Percentiles rank a stretch among this genome's conserved stretches.
Evolutionary conservation across 768 basidiomycete genomes (phyloP).

Genomic region (Naganishia vishniacii): DNA sequence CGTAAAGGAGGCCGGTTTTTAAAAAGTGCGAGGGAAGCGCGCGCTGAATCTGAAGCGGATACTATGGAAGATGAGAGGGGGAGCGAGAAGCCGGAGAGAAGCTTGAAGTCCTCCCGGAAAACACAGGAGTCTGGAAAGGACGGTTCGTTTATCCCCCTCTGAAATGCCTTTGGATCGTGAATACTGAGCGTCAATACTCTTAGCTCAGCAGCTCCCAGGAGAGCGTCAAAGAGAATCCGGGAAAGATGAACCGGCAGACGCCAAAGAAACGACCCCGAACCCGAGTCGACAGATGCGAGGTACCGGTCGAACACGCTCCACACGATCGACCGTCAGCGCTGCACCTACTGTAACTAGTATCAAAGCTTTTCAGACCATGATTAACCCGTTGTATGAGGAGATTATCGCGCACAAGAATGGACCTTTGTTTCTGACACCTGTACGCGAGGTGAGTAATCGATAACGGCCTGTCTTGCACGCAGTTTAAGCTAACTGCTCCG

Average conservation of each 20-base stretch:
- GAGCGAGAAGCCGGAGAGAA: conserved; percentile 2
- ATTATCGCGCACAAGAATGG: conserved; percentile 82
- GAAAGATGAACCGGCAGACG: background rate
- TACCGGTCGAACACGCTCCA: conserved; percentile 12
- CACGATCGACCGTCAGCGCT: conserved; percentile 22
- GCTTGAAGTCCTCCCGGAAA: background rate
- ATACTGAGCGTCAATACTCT: background rate
- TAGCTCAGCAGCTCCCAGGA: conserved; percentile 20
- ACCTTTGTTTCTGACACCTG: conserved; percentile 83
- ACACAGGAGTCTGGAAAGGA: conserved; percentile 7
- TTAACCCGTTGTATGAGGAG: conserved; percentile 70
- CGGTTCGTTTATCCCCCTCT: background rate
- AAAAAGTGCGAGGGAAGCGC: background rate
- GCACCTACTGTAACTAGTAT: conserved; percentile 16
- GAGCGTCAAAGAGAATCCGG: conserved; percentile 13
- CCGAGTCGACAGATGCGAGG: background rate
- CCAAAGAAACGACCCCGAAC: background rate
- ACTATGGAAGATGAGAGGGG: conserved; percentile 2
- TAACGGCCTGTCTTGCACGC: conserved; percentile 11
- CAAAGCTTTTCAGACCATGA: conserved; percentile 40
- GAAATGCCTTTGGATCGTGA: background rate
- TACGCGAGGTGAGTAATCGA: conserved; percentile 56
- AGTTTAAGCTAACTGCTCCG: background rate
- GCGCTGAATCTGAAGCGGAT: conserved; percentile 1
- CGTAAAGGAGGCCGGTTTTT: background rate